phyloP scores from a whole-genome alignment of 345 rosid genomes.

The Eutrema japonicum region DNA sequence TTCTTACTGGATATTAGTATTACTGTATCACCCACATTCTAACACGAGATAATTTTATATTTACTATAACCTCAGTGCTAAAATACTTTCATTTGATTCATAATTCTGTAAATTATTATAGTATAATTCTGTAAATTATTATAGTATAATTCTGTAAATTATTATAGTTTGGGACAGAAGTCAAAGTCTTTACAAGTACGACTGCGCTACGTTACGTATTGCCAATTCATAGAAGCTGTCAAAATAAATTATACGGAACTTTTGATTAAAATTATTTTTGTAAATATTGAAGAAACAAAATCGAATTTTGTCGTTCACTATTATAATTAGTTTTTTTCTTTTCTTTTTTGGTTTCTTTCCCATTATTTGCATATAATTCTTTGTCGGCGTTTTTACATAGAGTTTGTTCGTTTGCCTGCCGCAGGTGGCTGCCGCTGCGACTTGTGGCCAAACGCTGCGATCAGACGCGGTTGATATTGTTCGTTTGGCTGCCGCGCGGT shows the following conservation, averaged over 20 bases:
- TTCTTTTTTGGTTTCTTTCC: not conserved
- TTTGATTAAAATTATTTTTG: not conserved
- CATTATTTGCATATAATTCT: not conserved
- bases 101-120: not conserved
- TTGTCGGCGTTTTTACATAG: not conserved
- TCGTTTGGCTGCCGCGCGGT: too few species aligned
- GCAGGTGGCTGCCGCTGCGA: too few species aligned
- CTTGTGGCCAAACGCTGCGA: too few species aligned
- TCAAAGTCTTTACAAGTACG: constrained; percentile 23
- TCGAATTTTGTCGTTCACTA: not conserved
- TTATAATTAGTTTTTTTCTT: not conserved
- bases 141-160: too few species aligned
- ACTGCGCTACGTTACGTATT: constrained; percentile 25
- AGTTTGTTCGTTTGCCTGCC: too few species aligned
- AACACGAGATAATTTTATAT: not conserved
- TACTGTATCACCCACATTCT: constrained; percentile 6
- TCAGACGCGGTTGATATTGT: too few species aligned
- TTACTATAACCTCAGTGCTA: constrained; percentile 10
- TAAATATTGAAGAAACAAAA: not conserved
- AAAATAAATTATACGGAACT: not conserved
- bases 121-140: too few species aligned
- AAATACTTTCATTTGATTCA: not conserved
- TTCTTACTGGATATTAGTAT: constrained; percentile 24
- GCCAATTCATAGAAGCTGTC: constrained; percentile 38
- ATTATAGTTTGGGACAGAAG: constrained; percentile 19